A percentile compares a stretch with the other conserved stretches of the same genome.
phyloP scores from a whole-genome alignment of 225 moss, liverwort and hornwort genomes.

The Climacium dendroides region DNA sequence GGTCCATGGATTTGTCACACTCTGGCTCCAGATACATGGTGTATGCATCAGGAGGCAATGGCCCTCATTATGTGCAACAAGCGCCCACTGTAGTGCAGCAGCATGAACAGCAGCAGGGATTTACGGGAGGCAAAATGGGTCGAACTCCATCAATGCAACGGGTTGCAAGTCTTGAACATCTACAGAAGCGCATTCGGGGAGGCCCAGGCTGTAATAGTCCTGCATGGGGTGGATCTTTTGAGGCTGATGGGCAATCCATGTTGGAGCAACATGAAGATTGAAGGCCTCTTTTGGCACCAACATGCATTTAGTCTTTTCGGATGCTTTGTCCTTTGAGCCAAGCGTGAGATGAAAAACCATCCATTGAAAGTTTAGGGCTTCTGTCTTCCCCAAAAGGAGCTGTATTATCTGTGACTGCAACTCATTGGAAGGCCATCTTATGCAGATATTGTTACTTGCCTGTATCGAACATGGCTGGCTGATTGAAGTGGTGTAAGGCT shows the following conservation, averaged over 20 bases:
- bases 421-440: not conserved
- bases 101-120: conserved; percentile 14
- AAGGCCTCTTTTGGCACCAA: not conserved
- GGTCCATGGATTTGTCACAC: conserved; percentile 5
- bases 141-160: conserved; percentile 92
- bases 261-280: conserved; percentile 37
- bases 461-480: not conserved
- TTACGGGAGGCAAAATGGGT: conserved; percentile 59
- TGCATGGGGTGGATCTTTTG: conserved; percentile 53
- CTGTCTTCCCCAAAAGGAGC: not conserved
- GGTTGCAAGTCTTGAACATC: conserved; percentile 71
- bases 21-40: conserved; percentile 11
- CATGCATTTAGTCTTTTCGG: not conserved
- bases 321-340: not conserved
- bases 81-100: conserved; percentile 16
- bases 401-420: not conserved
- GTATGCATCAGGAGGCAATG: conserved; percentile 11
- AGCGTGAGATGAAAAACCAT: not conserved
- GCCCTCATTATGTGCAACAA: conserved; percentile 25
- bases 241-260: conserved; percentile 53
- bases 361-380: not conserved
- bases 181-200: conserved; percentile 67
- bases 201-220: conserved; percentile 34
- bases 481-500: not conserved
- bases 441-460: not conserved